Evolutionary conservation across 352 stramenopile species (phyloP), one percentile per base, ranked within the genome.

Genomic region (Globisporangium megalacanthum): DNA sequence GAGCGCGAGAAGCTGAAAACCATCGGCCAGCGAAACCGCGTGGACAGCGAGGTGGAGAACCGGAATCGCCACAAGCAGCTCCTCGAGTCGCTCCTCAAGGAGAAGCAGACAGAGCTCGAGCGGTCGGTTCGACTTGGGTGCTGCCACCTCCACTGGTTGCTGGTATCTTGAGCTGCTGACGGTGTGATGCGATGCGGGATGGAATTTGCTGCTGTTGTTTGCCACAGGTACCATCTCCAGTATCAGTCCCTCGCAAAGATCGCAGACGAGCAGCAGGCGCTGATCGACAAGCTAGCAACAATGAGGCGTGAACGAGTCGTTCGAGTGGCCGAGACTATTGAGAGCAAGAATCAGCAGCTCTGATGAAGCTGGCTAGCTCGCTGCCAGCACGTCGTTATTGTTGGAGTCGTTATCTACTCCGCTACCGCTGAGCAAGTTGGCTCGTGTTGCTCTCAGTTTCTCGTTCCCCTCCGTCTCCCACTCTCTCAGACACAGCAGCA

Each of bases 261-360:
- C 56, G 79, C 78, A 2, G 79, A 91, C 54, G 80, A 91, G 65
- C 83, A 93, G 62, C 80, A 90, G 62, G 53, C 79, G 29, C 72
- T 93, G 8, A 91, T 93, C 55, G 80, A 93, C 47, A 89, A 89
- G 63, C 75, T 93, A 91, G 83, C 70, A 93, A 91, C 72, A 93
- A 93, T 62, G 79, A 93, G 66, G 75, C 77, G 50, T 92, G 79
- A 49, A 14, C n/a, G 8, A 20, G 3, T 35, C 20, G 20, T 36
- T 13, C 45, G 6, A 5, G 25, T 39, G 17, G 11, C 19, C 17
- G n/a, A 14, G 8, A 15, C n/a, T 8, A 11, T 19, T 14, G 41
- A 6, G 17, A 48, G 3, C 39, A 17, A 1, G 39, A 19, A 6
- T 15, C n/a, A n/a, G n/a, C n/a, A n/a, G n/a, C n/a, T n/a, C 35